Conservation (phyloP, 805 yeast species). For the Candida yuanshanica region DNA sequence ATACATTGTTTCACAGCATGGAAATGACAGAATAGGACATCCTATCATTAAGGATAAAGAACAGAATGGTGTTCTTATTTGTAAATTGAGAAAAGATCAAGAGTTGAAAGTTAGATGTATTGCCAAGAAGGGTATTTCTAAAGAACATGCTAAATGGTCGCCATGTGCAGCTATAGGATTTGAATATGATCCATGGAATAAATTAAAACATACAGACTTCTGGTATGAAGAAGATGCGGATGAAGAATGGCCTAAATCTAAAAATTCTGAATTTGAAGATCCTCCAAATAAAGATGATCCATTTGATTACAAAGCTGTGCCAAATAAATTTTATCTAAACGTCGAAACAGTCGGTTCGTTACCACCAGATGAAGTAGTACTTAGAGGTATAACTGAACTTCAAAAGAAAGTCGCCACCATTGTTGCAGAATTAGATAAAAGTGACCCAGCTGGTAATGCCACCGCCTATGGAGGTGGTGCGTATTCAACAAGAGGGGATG, state of each 20-base stretch:
- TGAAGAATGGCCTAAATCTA: conserved; percentile 88
- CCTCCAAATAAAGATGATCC: conserved; percentile 83
- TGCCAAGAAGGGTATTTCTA: conserved; percentile 95
- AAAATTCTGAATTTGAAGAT: conserved; percentile 93
- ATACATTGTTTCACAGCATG: conserved; percentile 35
- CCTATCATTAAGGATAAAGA: conserved; percentile 81
- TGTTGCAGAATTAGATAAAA: conserved; percentile 58
- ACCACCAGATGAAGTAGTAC: conserved; percentile 83
- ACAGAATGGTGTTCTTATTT: conserved; percentile 80
- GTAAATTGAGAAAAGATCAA: conserved; percentile 89
- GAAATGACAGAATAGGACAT: conserved; percentile 53
- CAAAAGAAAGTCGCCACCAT: conserved; percentile 90
- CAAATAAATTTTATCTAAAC: conserved; percentile 76
- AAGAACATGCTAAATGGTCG: conserved; percentile 98
- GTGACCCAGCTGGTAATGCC: conserved; percentile 31
- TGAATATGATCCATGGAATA: conserved; percentile 99
- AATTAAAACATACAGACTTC: conserved; percentile 88
- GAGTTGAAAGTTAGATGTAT: conserved; percentile 85
- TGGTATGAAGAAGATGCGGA: conserved; percentile 93
- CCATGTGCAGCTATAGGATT: conserved; percentile 95
- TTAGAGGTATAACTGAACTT: conserved; percentile 76
- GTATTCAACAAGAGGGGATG: conserved; percentile 14
- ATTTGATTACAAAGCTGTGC: conserved; percentile 80
- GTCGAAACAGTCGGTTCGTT: conserved; percentile 91
- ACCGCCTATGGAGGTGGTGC: conserved; percentile 22